Conservation (phyloP, 1,284 basidiomycete genomes). For the Kwoniella shivajii region DNA sequence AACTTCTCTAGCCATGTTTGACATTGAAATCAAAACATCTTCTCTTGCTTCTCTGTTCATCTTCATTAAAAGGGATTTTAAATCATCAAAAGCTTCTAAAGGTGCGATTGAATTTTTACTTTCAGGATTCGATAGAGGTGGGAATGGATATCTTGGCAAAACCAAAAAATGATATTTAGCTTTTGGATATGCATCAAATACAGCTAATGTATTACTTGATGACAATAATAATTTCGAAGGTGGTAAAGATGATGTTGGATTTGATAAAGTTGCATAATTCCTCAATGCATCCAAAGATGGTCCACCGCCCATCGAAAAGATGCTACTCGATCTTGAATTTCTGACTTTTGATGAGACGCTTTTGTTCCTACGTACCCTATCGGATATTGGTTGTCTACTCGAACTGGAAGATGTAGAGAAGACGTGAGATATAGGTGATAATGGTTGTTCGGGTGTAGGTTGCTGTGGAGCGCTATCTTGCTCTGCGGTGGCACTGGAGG, state of each 20-base stretch:
- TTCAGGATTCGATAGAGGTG: conserved; percentile 28
- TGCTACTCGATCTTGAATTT: conserved; percentile 1
- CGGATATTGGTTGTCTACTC: neutral
- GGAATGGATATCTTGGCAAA: conserved; percentile 63
- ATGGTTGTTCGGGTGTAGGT: neutral
- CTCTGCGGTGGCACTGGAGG: neutral
- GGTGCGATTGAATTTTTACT: conserved; percentile 20
- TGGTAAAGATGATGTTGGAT: conserved; percentile 61
- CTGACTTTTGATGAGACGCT: neutral
- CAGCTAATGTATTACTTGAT: conserved; percentile 65
- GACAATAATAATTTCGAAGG: conserved; percentile 65
- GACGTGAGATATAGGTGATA: neutral
- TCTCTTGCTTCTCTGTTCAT: conserved; percentile 52
- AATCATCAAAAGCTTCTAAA: conserved; percentile 59
- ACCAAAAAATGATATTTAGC: conserved; percentile 79
- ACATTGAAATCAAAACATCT: conserved; percentile 62
- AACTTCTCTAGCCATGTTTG: conserved; percentile 62
- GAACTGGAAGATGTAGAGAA: neutral
- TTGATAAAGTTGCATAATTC: conserved; percentile 61
- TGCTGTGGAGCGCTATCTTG: too few species aligned
- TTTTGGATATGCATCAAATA: conserved; percentile 86
- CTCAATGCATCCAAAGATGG: conserved; percentile 61
- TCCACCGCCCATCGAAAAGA: conserved; percentile 4
- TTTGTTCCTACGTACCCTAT: neutral
- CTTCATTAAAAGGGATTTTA: conserved; percentile 62